Conservation (phyloP, 345 rosid genomes). For the Syzygium aromaticum region DNA sequence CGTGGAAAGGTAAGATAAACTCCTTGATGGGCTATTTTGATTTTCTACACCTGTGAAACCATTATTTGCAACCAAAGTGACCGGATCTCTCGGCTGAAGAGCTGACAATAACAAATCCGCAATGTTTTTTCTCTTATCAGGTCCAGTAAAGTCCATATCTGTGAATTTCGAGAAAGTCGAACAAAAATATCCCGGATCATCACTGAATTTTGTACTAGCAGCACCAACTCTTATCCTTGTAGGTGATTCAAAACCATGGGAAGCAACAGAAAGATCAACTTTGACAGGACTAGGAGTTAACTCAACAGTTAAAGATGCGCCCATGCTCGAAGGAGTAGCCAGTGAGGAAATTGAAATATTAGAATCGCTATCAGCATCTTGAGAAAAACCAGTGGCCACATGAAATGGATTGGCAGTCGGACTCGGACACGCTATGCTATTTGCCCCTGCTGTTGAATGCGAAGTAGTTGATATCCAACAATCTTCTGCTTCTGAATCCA, state of each 20-base stretch:
- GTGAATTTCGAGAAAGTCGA: not conserved
- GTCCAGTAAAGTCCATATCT: not conserved
- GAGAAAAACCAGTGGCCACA: not conserved
- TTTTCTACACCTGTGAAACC: not conserved
- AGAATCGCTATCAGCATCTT: not conserved
- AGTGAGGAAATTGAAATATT: not conserved
- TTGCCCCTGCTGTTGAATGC: not conserved
- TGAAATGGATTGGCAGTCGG: not conserved
- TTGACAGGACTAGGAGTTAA: not conserved
- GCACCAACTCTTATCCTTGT: not conserved
- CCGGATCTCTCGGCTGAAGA: not conserved
- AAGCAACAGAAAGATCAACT: not conserved
- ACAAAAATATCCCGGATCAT: not conserved
- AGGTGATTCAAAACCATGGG: not conserved
- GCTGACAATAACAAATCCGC: not conserved
- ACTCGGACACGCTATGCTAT: not conserved
- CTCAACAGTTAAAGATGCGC: not conserved
- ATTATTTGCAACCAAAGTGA: not conserved
- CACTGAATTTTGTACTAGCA: not conserved
- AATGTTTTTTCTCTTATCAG: not conserved
- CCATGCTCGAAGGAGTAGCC: not conserved
- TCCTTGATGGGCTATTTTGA: not conserved
- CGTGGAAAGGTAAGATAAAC: constrained; percentile 9
- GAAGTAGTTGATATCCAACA: not conserved
- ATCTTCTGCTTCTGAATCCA: not conserved